Base-by-base conservation (phyloP, 1,139 yeast genomes). In the Geotrichum reessii region DNA sequence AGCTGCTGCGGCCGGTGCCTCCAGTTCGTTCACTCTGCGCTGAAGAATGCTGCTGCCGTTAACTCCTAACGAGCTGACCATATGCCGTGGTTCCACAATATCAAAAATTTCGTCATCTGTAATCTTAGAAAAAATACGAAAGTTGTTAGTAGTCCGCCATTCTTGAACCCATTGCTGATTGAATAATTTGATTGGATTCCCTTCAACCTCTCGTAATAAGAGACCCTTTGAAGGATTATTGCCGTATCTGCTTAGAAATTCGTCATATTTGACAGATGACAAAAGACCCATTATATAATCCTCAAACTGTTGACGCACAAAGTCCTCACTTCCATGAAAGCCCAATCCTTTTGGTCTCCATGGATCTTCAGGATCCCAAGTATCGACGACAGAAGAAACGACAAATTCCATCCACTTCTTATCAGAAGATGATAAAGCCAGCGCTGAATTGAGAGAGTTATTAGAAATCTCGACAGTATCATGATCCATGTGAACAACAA, bases 71-170 rank as follows among this genome's bases (percentile, higher is more conserved):
- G 56, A 21, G 44, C 49, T 42, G n/a, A 51, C 81, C 55, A 83
- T 69, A 71, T 91, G 97, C 61, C 80, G 78, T 0, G 97, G 96
- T 61, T 85, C 89, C 59, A 89, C 84, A 63, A 92, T 83, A 68
- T 90, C 95, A 74, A 91, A 92, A 42, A 93, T 77, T 67, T 92
- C 92, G 68, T 89, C 95, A 69, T 92, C 98, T 1, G 97, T 88
- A 63, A 78, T 78, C 33, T 74, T 67, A 67, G 87, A 80, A 81
- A 95, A 93, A 5, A 90, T 79, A 52, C 79, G 73, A 72, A 76
- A 92, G 68, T 88, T 90, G 60, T 81, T 79, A 0, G 96, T 84
- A 33, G 68, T 62, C 63, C 77, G 78, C 96, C 97, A 93, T 14
- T 68, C 69, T 7, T 77, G 77, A 21, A 87, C 77, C 78, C 86